phyloP scores from a whole-genome alignment of 257 asterid genomes.

The Scutellaria minor region DNA sequence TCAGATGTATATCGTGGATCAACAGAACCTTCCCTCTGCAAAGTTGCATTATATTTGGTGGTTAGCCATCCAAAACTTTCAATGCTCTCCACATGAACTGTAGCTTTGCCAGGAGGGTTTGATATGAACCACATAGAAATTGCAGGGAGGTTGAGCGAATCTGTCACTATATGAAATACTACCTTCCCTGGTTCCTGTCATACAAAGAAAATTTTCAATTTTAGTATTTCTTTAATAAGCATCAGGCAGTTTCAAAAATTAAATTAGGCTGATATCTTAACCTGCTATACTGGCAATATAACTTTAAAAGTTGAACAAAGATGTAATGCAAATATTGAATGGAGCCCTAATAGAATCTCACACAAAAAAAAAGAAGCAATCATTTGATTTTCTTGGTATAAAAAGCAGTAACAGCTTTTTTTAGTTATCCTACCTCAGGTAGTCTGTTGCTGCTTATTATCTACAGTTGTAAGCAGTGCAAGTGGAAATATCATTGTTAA shows the following conservation, averaged over 20 bases:
- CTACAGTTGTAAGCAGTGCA: slow-evolving; percentile 4
- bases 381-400: slow-evolving; percentile 1
- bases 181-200: slow-evolving; percentile 74
- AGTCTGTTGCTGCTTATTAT: slow-evolving; percentile 11
- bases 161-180: slow-evolving; percentile 87
- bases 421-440: background rate
- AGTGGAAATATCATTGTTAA: background rate
- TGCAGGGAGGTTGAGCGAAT: slow-evolving; percentile 79
- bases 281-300: slow-evolving; percentile 6
- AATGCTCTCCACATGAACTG: slow-evolving; percentile 67
- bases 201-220: slow-evolving; percentile 29
- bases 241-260: slow-evolving; percentile 7
- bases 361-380: slow-evolving; percentile 1
- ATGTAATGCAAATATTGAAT: background rate
- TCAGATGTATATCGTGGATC: slow-evolving; percentile 77
- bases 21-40: slow-evolving; percentile 60
- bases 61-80: slow-evolving; percentile 65
- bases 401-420: background rate
- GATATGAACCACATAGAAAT: slow-evolving; percentile 91
- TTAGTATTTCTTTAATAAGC: slow-evolving; percentile 14
- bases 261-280: background rate
- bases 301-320: background rate
- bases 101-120: slow-evolving; percentile 80
- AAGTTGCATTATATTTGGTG: slow-evolving; percentile 52
- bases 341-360: background rate